Evolutionary conservation across 108 stramenopile species (phyloP).

Genomic region (Aurantiochytrium sp.): DNA sequence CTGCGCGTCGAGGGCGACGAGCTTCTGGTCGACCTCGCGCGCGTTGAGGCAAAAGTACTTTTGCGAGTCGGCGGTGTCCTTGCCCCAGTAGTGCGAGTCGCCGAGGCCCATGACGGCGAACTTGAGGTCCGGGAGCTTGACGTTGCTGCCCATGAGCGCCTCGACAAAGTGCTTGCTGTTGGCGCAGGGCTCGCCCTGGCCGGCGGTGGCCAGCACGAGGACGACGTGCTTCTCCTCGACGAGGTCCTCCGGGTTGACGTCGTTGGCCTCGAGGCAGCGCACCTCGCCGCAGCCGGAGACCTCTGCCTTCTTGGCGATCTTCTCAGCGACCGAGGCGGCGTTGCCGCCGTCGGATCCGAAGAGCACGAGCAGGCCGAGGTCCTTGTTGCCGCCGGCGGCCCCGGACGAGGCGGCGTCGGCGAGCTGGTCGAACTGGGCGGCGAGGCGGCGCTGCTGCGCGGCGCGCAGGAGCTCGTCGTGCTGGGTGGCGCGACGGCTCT

Average conservation of each 20-base stretch:
- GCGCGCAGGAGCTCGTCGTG: not conserved
- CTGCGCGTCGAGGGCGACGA: not conserved
- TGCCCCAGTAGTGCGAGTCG: conserved; percentile 24
- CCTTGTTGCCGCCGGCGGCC: not conserved
- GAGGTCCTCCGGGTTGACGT: not conserved
- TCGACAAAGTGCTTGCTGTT: not conserved
- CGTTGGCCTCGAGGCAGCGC: conserved; percentile 23
- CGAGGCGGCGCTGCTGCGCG: conserved; percentile 25
- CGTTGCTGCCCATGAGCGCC: not conserved
- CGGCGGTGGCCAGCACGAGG: not conserved
- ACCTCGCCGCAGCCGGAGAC: not conserved
- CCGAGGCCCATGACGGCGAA: conserved; percentile 23
- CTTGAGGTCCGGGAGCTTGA: not conserved
- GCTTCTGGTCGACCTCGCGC: not conserved
- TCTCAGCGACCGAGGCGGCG: conserved; percentile 13
- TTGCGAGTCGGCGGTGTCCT: not conserved
- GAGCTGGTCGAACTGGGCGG: conserved; percentile 22
- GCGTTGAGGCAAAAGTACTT: not conserved
- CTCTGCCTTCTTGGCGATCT: not conserved
- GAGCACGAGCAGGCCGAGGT: conserved; percentile 27
- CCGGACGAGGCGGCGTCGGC: not conserved
- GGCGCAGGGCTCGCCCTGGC: conserved; percentile 3
- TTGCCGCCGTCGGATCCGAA: conserved; percentile 30
- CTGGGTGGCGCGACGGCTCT: not conserved
- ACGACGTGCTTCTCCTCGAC: not conserved